These are phyloP conservation scores for Podospora australis DNA, from an alignment of 495 filamentous ascomycete species.

Conservation along the genomic window DNA sequence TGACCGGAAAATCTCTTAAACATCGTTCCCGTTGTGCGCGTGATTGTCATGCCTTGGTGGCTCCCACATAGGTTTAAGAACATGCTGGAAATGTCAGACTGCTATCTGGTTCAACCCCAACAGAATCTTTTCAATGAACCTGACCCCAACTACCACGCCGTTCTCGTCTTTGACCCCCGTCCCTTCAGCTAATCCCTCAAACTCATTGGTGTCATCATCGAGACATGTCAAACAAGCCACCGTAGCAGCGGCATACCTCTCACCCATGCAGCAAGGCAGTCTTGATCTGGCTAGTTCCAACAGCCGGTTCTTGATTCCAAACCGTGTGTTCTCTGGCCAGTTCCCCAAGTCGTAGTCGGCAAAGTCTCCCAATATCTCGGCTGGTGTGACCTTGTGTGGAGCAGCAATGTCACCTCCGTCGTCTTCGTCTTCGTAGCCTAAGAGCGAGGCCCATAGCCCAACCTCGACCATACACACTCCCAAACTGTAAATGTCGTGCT, in stretches of 20 bases:
- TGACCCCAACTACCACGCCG: conserved; percentile 43
- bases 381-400: background rate
- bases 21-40: too few relatives aligned
- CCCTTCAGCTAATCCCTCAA: conserved; percentile 40
- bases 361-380: background rate
- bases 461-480: conserved; percentile 56
- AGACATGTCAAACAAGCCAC: conserved; percentile 49
- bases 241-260: conserved; percentile 40
- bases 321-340: too few relatives aligned
- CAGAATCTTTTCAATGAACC: conserved; percentile 39
- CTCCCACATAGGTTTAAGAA: too few relatives aligned
- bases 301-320: conserved; percentile 20
- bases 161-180: conserved; percentile 48
- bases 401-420: background rate
- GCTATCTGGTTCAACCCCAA: background rate
- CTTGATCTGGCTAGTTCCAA: conserved; percentile 28
- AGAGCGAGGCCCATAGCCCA: conserved; percentile 49
- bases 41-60: too few relatives aligned
- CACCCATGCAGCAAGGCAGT: conserved; percentile 42
- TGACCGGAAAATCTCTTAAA: too few relatives aligned
- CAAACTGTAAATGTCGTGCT: conserved; percentile 59
- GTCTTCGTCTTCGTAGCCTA: conserved; percentile 18
- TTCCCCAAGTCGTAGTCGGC: too few relatives aligned
- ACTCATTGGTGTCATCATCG: conserved; percentile 40
- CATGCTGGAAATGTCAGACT: too few relatives aligned